A percentile compares a stretch with the other conserved stretches of the same genome.
Conservation (phyloP, 345 rosid species). For the Rhodamnia argentea region DNA sequence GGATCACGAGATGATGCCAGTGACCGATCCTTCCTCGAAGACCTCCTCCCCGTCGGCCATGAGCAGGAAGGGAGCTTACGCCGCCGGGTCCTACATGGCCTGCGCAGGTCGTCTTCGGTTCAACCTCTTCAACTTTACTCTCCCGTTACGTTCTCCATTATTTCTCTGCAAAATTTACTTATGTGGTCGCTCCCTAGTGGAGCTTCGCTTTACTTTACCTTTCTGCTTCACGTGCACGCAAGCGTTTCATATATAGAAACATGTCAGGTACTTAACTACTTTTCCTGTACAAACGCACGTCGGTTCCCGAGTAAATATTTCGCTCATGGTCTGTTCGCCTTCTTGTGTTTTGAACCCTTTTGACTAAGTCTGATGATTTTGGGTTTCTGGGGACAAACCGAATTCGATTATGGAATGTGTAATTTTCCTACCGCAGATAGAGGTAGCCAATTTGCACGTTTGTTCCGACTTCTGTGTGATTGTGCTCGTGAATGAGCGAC, state of each 20-base stretch:
- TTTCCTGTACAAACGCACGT: neutral
- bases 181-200: neutral
- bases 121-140: neutral
- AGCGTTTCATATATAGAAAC: neutral
- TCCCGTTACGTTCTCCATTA: neutral
- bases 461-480: neutral
- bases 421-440: neutral
- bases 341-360: neutral
- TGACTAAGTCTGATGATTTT: neutral
- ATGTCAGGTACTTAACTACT: neutral
- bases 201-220: neutral
- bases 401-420: neutral
- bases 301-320: neutral
- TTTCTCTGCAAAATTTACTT: neutral
- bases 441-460: neutral
- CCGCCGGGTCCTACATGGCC: constrained; percentile 86
- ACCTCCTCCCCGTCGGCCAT: constrained; percentile 40
- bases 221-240: neutral
- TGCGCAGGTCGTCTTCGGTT: constrained; percentile 54
- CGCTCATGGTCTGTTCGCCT: neutral
- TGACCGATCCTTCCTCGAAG: neutral
- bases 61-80: constrained; percentile 84
- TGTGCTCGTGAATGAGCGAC: neutral
- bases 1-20: neutral
- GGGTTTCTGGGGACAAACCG: neutral